A percentile compares a stretch with the other conserved stretches of the same genome.
These are phyloP conservation scores for Solanum boliviense DNA, from an alignment of 257 asterid species.

Conservation along the genomic window DNA sequence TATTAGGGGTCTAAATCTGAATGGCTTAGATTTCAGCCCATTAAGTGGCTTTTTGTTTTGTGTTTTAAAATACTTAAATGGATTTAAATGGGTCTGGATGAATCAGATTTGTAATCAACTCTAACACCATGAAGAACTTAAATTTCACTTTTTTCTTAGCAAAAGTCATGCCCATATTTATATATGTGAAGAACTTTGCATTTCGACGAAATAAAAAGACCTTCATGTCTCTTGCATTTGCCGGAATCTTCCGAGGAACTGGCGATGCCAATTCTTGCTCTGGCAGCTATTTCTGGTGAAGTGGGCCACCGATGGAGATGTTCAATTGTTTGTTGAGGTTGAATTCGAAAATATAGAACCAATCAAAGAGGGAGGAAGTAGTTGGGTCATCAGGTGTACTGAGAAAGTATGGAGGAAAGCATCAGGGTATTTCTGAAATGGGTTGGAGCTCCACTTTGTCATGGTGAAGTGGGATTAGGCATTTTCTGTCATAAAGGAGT, in stretches of 20 bases:
- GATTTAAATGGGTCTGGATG: neutral
- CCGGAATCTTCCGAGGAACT: neutral
- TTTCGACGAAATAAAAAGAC: neutral
- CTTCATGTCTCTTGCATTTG: neutral
- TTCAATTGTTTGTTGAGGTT: neutral
- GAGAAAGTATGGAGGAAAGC: neutral
- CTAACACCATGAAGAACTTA: neutral
- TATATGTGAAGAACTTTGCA: neutral
- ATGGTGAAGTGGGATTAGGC: neutral
- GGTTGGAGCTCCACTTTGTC: neutral
- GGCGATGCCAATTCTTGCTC: neutral
- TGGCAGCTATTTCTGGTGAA: neutral
- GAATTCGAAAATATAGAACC: neutral
- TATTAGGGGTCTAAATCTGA: neutral
- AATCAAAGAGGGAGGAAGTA: neutral
- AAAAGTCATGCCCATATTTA: neutral
- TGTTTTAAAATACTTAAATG: neutral
- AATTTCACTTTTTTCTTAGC: neutral
- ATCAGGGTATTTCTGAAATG: neutral
- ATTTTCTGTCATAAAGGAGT: neutral
- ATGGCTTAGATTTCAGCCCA: neutral
- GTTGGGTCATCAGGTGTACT: neutral
- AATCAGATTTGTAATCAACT: neutral
- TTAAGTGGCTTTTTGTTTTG: neutral
- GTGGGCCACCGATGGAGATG: neutral